These are phyloP conservation scores for Tremella yokohamensis DNA, from an alignment of 768 basidiomycete species.

Conservation along the genomic window DNA sequence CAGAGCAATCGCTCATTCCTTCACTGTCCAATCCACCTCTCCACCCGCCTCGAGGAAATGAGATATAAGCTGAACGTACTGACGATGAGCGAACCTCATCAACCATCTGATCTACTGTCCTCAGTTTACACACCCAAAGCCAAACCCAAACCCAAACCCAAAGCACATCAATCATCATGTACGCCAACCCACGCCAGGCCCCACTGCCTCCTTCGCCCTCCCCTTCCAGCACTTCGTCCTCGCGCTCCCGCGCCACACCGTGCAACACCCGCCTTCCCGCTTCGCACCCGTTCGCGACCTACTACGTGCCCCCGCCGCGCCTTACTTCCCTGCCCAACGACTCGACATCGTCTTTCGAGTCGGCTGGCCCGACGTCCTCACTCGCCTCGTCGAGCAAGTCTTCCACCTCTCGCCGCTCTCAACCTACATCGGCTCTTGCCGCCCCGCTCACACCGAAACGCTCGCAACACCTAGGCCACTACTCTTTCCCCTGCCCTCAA, in stretches of 20 bases:
- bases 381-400: neutral
- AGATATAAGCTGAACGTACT: conserved; percentile 1
- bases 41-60: neutral
- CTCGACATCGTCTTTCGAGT: conserved; percentile 1
- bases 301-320: neutral
- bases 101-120: neutral
- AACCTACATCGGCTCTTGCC: neutral
- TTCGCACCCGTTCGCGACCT: conserved; percentile 1
- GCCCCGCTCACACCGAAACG: neutral
- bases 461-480: neutral
- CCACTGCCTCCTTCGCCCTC: conserved; percentile 3
- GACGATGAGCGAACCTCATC: conserved; percentile 1
- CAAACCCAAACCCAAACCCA: neutral
- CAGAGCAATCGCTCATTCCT: neutral
- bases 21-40: neutral
- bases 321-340: neutral
- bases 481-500: neutral
- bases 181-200: neutral
- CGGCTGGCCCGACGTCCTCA: neutral
- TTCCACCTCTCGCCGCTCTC: too few relatives aligned
- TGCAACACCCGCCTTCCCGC: neutral
- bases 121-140: neutral
- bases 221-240: neutral
- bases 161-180: neutral
- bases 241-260: neutral